These are phyloP conservation scores for Ulmus americana DNA, from an alignment of 331 rosid genomes.

Conservation along the genomic window DNA sequence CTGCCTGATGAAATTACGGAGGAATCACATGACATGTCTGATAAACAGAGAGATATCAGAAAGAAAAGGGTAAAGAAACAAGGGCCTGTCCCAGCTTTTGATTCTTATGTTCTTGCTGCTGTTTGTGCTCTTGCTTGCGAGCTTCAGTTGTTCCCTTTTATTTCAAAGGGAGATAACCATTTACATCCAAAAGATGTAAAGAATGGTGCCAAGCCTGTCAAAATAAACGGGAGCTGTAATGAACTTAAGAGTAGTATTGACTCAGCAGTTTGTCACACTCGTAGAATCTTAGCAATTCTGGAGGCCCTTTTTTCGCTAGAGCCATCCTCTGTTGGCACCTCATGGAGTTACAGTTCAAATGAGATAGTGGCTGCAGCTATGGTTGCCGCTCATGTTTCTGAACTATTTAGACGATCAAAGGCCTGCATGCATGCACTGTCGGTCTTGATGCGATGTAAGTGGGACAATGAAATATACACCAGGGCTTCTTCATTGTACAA, in stretches of 20 bases:
- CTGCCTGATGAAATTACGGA: conserved; percentile 44
- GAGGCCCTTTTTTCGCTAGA: conserved; percentile 87
- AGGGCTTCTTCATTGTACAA: conserved; percentile 88
- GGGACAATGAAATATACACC: conserved; percentile 78
- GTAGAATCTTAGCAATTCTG: conserved; percentile 73
- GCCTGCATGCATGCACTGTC: conserved; percentile 97
- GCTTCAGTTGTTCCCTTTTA: conserved; percentile 81
- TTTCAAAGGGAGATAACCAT: conserved; percentile 47
- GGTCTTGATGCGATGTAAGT: conserved; percentile 81
- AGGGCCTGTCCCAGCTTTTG: conserved; percentile 94
- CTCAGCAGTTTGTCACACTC: conserved; percentile 80
- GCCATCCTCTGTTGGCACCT: conserved; percentile 92
- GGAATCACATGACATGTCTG: conserved; percentile 48
- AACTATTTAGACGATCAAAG: conserved; percentile 79
- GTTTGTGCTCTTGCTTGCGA: conserved; percentile 96
- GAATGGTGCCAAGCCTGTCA: conserved; percentile 45
- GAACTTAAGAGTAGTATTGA: conserved; percentile 54
- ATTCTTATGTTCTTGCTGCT: conserved; percentile 91
- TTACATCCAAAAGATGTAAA: conserved; percentile 37
- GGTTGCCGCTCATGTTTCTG: conserved; percentile 99
- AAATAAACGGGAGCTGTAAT: conserved; percentile 52
- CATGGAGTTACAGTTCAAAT: conserved; percentile 93
- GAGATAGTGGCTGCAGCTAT: conserved; percentile 99
- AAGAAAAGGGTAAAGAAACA: conserved; percentile 55
- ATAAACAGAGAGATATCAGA: conserved; percentile 41